Percentiles rank a stretch among this genome's conserved stretches.
phyloP scores from a whole-genome alignment of 2,329 filamentous ascomycete species.

The Clathrospora elynae region DNA sequence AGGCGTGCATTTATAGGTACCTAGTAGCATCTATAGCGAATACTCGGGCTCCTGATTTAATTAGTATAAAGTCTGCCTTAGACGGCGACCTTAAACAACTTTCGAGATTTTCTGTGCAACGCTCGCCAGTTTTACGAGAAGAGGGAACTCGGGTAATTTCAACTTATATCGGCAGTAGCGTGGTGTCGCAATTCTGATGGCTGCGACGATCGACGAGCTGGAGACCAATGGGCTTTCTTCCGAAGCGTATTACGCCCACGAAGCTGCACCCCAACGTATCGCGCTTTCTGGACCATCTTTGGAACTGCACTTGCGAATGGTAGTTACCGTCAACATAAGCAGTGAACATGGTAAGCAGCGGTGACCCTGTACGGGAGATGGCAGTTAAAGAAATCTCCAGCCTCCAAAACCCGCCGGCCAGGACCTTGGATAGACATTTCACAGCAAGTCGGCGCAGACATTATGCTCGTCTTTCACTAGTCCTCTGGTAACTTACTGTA shows the following conservation, averaged over 20 bases:
- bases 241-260: constrained; percentile 8
- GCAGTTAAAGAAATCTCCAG: neutral
- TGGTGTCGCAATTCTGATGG: neutral
- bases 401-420: neutral
- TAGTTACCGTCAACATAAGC: constrained; percentile 3
- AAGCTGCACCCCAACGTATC: constrained; percentile 7
- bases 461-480: constrained; percentile 17
- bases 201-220: constrained; percentile 1
- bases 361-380: constrained; percentile 6
- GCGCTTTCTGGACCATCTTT: constrained; percentile 6
- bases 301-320: constrained; percentile 10
- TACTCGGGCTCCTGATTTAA: too few relatives aligned
- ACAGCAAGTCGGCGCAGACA: constrained; percentile 8
- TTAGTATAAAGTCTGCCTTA: too few relatives aligned
- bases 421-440: constrained; percentile 9
- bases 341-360: constrained; percentile 10
- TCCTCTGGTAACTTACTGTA: constrained; percentile 10
- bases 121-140: too few relatives aligned
- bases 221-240: constrained; percentile 10
- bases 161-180: constrained; percentile 7
- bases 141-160: too few relatives aligned
- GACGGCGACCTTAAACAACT: too few relatives aligned
- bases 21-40: too few relatives aligned
- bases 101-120: too few relatives aligned
- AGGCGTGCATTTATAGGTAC: too few relatives aligned